Conservation (phyloP, 2,329 filamentous ascomycete species). For the Neoascochyta sp. region DNA sequence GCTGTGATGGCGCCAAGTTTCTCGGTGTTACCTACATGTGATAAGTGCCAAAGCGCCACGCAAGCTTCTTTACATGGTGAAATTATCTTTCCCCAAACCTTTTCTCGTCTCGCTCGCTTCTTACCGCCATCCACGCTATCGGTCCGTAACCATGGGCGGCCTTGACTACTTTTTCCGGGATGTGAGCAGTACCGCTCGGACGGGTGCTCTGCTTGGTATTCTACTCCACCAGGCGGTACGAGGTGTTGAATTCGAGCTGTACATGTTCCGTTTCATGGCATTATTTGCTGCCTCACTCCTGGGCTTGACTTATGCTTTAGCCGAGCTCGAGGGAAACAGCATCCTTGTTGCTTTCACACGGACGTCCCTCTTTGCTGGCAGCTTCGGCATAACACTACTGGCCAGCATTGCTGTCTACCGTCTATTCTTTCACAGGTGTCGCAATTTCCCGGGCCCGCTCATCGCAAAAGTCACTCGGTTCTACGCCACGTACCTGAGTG, state of each 20-base stretch:
- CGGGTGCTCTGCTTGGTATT: slow-evolving; percentile 12
- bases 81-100: too few species aligned
- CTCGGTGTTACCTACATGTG: too few species aligned
- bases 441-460: slow-evolving; percentile 23
- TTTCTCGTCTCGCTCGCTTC: too few species aligned
- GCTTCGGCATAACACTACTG: slow-evolving; percentile 14
- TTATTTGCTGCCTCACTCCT: slow-evolving; percentile 9
- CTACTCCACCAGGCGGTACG: slow-evolving; percentile 17
- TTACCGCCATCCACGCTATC: too few species aligned
- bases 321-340: slow-evolving; percentile 1
- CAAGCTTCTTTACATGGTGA: too few species aligned
- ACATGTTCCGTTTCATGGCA: slow-evolving; percentile 25
- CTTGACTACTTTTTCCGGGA: not conserved
- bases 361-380: slow-evolving; percentile 5
- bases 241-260: slow-evolving; percentile 20
- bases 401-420: slow-evolving; percentile 24
- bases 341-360: slow-evolving; percentile 5
- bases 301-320: slow-evolving; percentile 8
- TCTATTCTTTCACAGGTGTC: slow-evolving; percentile 22
- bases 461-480: slow-evolving; percentile 24
- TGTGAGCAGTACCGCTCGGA: slow-evolving; percentile 3
- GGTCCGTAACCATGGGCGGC: too few species aligned
- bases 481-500: slow-evolving; percentile 23
- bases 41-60: too few species aligned
- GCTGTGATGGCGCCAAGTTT: too few species aligned